Percentiles rank a stretch among this genome's conserved stretches.
phyloP scores from a whole-genome alignment of 371 early-diverging fungal species.

The Mucor saturninus region DNA sequence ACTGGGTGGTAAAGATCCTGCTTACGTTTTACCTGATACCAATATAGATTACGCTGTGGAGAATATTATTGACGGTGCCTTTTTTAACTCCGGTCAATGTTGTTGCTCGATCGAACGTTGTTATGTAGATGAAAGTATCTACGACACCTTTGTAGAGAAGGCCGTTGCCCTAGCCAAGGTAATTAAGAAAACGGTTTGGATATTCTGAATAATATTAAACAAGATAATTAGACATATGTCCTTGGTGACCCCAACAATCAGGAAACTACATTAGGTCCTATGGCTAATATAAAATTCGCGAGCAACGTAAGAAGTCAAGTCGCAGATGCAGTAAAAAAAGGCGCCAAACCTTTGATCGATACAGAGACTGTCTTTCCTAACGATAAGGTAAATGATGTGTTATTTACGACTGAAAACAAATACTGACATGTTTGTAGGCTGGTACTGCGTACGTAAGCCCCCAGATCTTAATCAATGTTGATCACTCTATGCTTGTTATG shows the following conservation, averaged over 20 bases:
- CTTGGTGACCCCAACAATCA: slow-evolving; percentile 74
- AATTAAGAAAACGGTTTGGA: not conserved
- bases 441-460: slow-evolving; percentile 74
- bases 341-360: slow-evolving; percentile 72
- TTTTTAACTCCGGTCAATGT: slow-evolving; percentile 86
- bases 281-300: slow-evolving; percentile 74
- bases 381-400: slow-evolving; percentile 54
- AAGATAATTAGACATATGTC: slow-evolving; percentile 36
- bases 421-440: not conserved
- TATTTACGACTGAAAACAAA: not conserved
- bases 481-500: slow-evolving; percentile 80
- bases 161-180: slow-evolving; percentile 71
- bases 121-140: slow-evolving; percentile 81
- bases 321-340: slow-evolving; percentile 73
- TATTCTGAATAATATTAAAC: too few relatives aligned
- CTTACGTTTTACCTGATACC: slow-evolving; percentile 80
- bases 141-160: slow-evolving; percentile 72
- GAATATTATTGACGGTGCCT: slow-evolving; percentile 81
- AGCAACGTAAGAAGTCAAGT: slow-evolving; percentile 73
- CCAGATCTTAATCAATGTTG: slow-evolving; percentile 74
- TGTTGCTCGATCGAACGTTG: slow-evolving; percentile 87
- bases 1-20: slow-evolving; percentile 89
- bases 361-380: slow-evolving; percentile 56
- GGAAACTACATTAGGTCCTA: slow-evolving; percentile 79
- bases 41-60: slow-evolving; percentile 75